Evolutionary conservation across 2,329 filamentous ascomycete species (phyloP).

Genomic region (Penicillium sp.): DNA sequence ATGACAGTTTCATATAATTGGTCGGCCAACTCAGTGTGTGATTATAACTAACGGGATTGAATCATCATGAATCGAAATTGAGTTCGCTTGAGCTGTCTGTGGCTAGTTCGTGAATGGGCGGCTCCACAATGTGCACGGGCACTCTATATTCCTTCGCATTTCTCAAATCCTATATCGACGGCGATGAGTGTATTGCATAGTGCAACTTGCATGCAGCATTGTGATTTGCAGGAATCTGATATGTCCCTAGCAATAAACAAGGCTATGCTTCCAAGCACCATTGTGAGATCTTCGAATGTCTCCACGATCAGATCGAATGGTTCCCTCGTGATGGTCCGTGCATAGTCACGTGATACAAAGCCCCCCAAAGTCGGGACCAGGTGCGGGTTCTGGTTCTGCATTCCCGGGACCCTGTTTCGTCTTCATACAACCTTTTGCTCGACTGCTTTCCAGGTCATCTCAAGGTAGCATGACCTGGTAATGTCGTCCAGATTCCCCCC

Average conservation of each 20-base stretch:
- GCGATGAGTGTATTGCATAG: neutral
- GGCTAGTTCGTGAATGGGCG: neutral
- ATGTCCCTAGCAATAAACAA: too few relatives aligned
- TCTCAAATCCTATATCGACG: neutral
- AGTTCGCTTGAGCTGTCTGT: neutral
- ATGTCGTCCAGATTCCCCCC: conserved; percentile 62
- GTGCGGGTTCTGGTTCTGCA: conserved; percentile 4
- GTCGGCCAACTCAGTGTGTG: too few relatives aligned
- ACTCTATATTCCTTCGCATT: neutral
- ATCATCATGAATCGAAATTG: neutral
- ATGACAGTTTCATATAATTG: neutral
- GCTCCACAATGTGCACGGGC: neutral
- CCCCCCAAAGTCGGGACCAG: neutral
- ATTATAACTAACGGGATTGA: too few relatives aligned
- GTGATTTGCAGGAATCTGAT: too few relatives aligned
- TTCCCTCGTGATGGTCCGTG: conserved; percentile 11
- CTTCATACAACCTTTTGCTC: neutral
- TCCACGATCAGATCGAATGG: neutral
- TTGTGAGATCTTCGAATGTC: neutral
- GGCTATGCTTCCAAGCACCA: neutral
- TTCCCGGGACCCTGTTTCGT: conserved; percentile 1
- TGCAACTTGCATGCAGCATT: neutral
- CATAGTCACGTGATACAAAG: conserved; percentile 7
- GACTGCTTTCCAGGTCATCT: conserved; percentile 13
- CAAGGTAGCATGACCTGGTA: conserved; percentile 40